Base-by-base conservation (phyloP, 2,329 filamentous ascomycete genomes). In the Cercospora sp. region DNA sequence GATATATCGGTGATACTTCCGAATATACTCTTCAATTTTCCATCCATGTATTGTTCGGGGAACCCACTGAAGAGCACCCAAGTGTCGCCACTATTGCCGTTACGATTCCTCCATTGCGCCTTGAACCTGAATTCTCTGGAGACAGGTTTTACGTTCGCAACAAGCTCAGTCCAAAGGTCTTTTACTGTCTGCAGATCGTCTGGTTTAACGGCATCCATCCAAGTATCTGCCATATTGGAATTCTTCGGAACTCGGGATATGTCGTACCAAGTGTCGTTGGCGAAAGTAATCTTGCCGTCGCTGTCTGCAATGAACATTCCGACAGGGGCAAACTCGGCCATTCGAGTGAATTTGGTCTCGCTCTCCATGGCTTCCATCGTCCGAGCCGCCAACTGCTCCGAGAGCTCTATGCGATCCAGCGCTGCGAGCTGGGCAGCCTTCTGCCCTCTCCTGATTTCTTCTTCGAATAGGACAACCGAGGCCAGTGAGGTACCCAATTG, bases 1-100 rank as follows among this genome's bases (percentile, higher is more conserved):
- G 90, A 93, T 71, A 97, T 96, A 75, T 96, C 92, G 0, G 92
- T 94, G 62, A 96, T 90, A 75, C 89, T 91, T 63, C 91, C 91
- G 73, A 94, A 93, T 2, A 93, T 89, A 69, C 89, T 88, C 80
- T 92, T 92, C 62, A 93, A 83, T 30, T 82, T 81, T 3, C 90
- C 90, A 30, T 87, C 81, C 1, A 83, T 80, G 69, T 90, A 85
- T 74, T 86, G 90, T 73, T 94, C 91, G 0, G 91, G 91, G 72
- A 90, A 93, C 0, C 90, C 91, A 65, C 87, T 91, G 83, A 93
- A 90, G 31, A 93, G 79, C 0, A 91, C 90, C 91, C 91, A 94
- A 0, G 90, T 92, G 70, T 92, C 90, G 82, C 80, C 80, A 33
- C 84, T 83, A 68, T 84, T 85, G 30, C 87, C 86, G 68, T 87